phyloP scores from a whole-genome alignment of 1,284 basidiomycete genomes.

The Tetrapyrgos nigripes region DNA sequence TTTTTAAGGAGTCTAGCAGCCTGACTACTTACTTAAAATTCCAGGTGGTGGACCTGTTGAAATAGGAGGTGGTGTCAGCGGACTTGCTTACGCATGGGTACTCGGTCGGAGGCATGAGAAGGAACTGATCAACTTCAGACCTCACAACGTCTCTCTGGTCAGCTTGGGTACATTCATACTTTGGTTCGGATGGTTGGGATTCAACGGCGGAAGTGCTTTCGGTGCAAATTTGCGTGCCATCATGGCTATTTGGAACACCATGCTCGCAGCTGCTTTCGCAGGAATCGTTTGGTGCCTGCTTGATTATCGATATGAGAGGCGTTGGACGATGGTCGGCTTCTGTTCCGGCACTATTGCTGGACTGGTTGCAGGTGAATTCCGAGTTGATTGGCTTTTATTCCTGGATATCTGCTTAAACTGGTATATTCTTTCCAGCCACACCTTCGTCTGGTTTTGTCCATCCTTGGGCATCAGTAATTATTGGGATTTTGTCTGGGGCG shows the following conservation, averaged over 20 bases:
- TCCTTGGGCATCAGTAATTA: slow-evolving; percentile 75
- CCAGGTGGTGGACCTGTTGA: slow-evolving; percentile 92
- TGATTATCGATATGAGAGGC: slow-evolving; percentile 84
- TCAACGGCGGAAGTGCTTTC: slow-evolving; percentile 83
- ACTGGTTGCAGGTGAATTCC: slow-evolving; percentile 71
- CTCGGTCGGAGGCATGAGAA: slow-evolving; percentile 79
- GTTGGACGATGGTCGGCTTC: slow-evolving; percentile 89
- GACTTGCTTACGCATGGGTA: slow-evolving; percentile 89
- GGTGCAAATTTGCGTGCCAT: slow-evolving; percentile 91
- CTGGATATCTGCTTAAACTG: not conserved
- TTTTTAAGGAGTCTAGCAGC: not conserved
- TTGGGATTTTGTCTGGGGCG: slow-evolving; percentile 79
- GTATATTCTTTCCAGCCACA: slow-evolving; percentile 58
- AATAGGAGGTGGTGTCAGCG: slow-evolving; percentile 88
- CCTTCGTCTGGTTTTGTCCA: slow-evolving; percentile 76
- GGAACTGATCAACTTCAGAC: slow-evolving; percentile 88
- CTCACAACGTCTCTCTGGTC: slow-evolving; percentile 92
- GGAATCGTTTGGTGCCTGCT: slow-evolving; percentile 91
- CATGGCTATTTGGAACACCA: slow-evolving; percentile 89
- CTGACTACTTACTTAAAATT: slow-evolving; percentile 25
- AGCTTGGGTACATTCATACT: slow-evolving; percentile 88
- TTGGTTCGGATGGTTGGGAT: slow-evolving; percentile 88
- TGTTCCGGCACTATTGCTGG: slow-evolving; percentile 89
- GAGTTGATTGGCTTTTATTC: too few relatives aligned
- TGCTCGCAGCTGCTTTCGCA: slow-evolving; percentile 78